Conservation (phyloP, 331 rosid species). For the Rosa hybrid region DNA sequence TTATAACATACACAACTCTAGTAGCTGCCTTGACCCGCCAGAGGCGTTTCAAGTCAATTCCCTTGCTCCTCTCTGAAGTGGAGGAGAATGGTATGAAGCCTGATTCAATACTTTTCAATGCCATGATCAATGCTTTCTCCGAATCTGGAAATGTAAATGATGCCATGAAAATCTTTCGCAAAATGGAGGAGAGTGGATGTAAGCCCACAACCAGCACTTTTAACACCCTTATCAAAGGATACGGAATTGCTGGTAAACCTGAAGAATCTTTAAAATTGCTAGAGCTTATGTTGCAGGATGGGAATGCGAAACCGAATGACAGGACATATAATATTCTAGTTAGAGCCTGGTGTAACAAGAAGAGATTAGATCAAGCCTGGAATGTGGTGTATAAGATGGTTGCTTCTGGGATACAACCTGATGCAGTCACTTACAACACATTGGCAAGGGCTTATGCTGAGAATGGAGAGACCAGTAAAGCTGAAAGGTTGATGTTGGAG, state of each 20-base stretch:
- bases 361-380: conserved; percentile 75
- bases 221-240: conserved; percentile 91
- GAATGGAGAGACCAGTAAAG: conserved; percentile 66
- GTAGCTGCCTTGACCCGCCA: conserved; percentile 85
- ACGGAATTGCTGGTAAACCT: conserved; percentile 72
- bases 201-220: conserved; percentile 87
- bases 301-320: conserved; percentile 67
- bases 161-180: conserved; percentile 70
- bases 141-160: conserved; percentile 75
- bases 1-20: conserved; percentile 85
- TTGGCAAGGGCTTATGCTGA: conserved; percentile 87
- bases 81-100: conserved; percentile 76
- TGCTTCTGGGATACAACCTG: conserved; percentile 75
- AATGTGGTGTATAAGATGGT: conserved; percentile 66
- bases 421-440: conserved; percentile 86
- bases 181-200: conserved; percentile 79
- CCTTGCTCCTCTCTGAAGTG: conserved; percentile 64
- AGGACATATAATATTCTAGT: conserved; percentile 86
- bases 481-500: conserved; percentile 68
- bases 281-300: conserved; percentile 61
- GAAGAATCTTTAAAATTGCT: conserved; percentile 67
- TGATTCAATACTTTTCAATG: conserved; percentile 80
- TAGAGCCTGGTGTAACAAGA: conserved; percentile 81
- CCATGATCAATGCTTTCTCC: conserved; percentile 88
- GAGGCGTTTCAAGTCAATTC: conserved; percentile 75